Percentiles rank a stretch among this genome's conserved stretches.
Conservation (phyloP, 305 asterid genomes). For the Solanum hybrid region DNA sequence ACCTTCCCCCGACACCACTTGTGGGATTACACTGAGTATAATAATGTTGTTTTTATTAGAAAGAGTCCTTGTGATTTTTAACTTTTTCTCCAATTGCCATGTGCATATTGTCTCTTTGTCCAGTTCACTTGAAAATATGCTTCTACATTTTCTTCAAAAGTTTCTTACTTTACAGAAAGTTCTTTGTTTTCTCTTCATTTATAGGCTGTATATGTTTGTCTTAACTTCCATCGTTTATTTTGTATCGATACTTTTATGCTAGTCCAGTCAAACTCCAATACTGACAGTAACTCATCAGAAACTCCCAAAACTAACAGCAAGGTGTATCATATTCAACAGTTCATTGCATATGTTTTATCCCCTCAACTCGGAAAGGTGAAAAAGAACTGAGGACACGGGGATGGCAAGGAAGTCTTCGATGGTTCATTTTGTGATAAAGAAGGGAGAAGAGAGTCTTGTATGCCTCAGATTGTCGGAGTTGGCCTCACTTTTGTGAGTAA, state of each 20-base stretch:
- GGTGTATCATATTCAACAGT: neutral
- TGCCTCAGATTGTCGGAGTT: neutral
- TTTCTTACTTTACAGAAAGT: constrained; percentile 24
- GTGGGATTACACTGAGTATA: neutral
- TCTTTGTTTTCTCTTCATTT: neutral
- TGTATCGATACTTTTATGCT: neutral
- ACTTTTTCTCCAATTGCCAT: constrained; percentile 28
- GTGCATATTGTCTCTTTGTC: constrained; percentile 37
- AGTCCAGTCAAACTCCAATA: neutral
- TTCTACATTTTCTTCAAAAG: constrained; percentile 16
- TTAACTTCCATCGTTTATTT: neutral
- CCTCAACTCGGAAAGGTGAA: neutral
- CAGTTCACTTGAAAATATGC: constrained; percentile 22
- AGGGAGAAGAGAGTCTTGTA: neutral
- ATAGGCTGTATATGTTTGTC: neutral
- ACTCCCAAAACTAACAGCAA: neutral
- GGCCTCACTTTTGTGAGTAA: neutral
- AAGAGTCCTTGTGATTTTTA: constrained; percentile 22
- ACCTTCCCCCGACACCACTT: neutral
- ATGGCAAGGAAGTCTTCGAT: neutral
- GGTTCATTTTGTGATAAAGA: neutral
- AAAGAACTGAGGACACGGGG: neutral
- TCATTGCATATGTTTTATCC: neutral
- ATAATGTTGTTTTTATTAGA: neutral
- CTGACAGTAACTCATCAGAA: neutral